These are phyloP conservation scores for Fraxinus paxiana DNA, from an alignment of 305 asterid genomes.

Conservation along the genomic window DNA sequence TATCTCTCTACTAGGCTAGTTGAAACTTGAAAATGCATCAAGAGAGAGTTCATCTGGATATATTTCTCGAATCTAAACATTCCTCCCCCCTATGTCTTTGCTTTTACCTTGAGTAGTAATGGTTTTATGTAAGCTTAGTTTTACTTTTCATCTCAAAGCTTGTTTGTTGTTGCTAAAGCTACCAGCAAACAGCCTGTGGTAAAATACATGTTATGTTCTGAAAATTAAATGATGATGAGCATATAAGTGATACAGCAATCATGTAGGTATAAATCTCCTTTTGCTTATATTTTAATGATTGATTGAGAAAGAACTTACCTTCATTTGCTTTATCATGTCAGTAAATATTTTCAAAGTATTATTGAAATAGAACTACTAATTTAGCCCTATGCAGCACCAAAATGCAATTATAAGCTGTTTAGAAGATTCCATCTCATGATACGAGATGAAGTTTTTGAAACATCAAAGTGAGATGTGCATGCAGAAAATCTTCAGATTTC, in stretches of 20 bases:
- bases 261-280: background rate
- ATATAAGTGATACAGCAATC: background rate
- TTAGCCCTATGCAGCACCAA: background rate
- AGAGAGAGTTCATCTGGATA: background rate
- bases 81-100: background rate
- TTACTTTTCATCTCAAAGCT: background rate
- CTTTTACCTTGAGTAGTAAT: background rate
- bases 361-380: background rate
- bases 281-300: background rate
- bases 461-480: background rate
- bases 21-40: background rate
- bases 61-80: background rate
- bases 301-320: background rate
- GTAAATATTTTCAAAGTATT: background rate
- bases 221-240: background rate
- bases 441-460: background rate
- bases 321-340: background rate
- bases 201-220: background rate
- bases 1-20: background rate
- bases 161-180: background rate
- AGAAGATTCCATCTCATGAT: background rate
- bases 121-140: background rate
- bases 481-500: background rate
- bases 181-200: background rate
- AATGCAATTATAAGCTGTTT: background rate